phyloP scores from a whole-genome alignment of 768 basidiomycete genomes.

The Leccinum sublutescens region DNA sequence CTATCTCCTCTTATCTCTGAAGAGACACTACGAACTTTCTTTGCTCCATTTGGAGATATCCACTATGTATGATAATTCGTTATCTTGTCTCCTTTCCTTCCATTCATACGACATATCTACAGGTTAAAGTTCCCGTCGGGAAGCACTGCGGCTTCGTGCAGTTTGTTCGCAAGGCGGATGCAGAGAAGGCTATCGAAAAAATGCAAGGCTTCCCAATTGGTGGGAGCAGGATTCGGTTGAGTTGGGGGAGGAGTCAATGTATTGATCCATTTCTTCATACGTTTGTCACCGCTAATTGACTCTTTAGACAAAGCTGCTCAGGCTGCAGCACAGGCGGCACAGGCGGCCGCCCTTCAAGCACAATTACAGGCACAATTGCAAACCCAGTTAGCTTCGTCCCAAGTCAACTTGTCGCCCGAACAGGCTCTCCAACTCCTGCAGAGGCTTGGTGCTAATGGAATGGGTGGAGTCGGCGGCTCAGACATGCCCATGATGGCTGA shows the following conservation, averaged over 20 bases:
- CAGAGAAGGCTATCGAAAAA: conserved; percentile 89
- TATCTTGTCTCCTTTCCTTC: conserved; percentile 1
- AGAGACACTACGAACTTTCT: conserved; percentile 88
- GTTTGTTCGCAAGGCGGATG: conserved; percentile 88
- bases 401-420: conserved; percentile 48
- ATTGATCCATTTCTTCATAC: not conserved
- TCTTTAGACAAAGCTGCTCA: conserved; percentile 82
- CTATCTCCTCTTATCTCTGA: conserved; percentile 86
- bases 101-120: conserved; percentile 8
- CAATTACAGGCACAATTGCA: conserved; percentile 40
- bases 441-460: conserved; percentile 47
- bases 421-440: conserved; percentile 64
- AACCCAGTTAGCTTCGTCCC: conserved; percentile 27
- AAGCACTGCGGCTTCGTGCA: conserved; percentile 97
- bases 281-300: conserved; percentile 5
- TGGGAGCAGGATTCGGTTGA: conserved; percentile 85
- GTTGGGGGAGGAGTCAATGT: conserved; percentile 96
- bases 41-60: conserved; percentile 89
- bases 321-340: conserved; percentile 81
- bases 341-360: conserved; percentile 66
- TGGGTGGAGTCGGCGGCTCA: conserved; percentile 25
- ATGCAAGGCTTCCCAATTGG: conserved; percentile 97
- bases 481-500: conserved; percentile 10
- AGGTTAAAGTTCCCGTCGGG: conserved; percentile 96
- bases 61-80: conserved; percentile 65